These are phyloP conservation scores for Fusarium lateritium DNA, from an alignment of 2,329 filamentous ascomycete genomes.

Conservation along the genomic window DNA sequence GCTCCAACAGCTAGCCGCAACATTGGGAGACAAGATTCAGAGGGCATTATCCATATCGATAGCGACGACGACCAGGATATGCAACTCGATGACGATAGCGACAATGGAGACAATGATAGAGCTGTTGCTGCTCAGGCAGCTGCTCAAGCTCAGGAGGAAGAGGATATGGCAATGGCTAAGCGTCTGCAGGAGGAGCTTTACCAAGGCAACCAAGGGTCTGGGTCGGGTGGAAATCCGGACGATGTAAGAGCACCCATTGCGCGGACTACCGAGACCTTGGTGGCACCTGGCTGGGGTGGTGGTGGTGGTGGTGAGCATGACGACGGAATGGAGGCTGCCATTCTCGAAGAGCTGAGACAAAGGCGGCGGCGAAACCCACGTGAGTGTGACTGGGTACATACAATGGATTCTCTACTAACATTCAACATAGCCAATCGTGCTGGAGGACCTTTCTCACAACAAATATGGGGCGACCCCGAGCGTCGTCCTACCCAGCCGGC, in stretches of 20 bases:
- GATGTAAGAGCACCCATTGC: constrained; percentile 91
- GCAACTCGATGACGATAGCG: constrained; percentile 57
- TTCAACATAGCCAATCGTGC: constrained; percentile 39
- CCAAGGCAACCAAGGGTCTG: constrained; percentile 61
- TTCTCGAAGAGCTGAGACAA: constrained; percentile 76
- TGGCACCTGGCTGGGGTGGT: constrained; percentile 74
- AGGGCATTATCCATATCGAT: constrained; percentile 73
- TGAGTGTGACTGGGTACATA: constrained; percentile 41
- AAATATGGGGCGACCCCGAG: constrained; percentile 56
- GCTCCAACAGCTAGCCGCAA: constrained; percentile 50
- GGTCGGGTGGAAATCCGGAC: constrained; percentile 60
- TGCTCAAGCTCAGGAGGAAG: constrained; percentile 76
- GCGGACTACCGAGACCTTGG: constrained; percentile 90
- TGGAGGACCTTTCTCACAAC: constrained; percentile 57
- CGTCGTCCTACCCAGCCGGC: constrained; percentile 40
- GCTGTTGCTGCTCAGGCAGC: constrained; percentile 59
- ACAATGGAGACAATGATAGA: constrained; percentile 58
- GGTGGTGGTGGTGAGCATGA: constrained; percentile 61
- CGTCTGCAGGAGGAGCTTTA: constrained; percentile 95
- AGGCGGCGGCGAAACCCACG: constrained; percentile 53
- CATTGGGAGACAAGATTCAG: constrained; percentile 54
- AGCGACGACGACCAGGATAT: constrained; percentile 59
- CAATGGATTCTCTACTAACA: constrained; percentile 10
- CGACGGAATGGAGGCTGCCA: constrained; percentile 68
- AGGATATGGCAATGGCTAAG: constrained; percentile 94